These are phyloP conservation scores for Toxoplasma gondii DNA, from an alignment of 169 alveolate genomes.

Conservation along the genomic window DNA sequence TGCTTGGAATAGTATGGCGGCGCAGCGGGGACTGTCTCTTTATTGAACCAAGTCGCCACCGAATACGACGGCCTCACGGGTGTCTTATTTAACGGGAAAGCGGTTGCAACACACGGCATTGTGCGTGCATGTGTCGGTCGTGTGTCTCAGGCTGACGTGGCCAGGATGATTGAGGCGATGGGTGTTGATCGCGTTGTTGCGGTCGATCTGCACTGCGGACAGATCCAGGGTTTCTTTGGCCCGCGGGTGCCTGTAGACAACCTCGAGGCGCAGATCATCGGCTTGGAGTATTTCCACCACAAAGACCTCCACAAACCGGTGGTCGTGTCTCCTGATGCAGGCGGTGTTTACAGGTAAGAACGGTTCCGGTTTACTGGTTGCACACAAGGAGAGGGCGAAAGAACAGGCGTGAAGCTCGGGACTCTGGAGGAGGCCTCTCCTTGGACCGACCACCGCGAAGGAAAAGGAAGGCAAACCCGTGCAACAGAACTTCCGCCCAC, in stretches of 20 bases:
- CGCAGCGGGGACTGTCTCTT: too few species aligned
- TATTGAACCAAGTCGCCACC: too few species aligned
- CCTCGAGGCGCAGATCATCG: constrained; percentile 87
- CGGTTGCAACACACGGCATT: too few species aligned
- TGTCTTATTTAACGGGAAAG: too few species aligned
- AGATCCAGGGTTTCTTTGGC: constrained; percentile 93
- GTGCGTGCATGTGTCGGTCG: background rate
- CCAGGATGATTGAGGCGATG: constrained; percentile 92
- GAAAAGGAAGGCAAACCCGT: too few species aligned
- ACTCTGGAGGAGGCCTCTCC: too few species aligned
- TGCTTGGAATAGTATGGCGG: too few species aligned
- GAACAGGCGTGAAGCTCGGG: too few species aligned
- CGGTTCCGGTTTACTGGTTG: too few species aligned
- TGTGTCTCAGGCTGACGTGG: constrained; percentile 86
- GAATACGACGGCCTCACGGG: too few species aligned
- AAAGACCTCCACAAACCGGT: constrained; percentile 85
- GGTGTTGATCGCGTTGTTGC: constrained; percentile 96
- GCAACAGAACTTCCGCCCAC: too few species aligned
- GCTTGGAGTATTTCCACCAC: constrained; percentile 81
- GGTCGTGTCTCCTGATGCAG: constrained; percentile 97
- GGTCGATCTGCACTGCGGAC: constrained; percentile 95
- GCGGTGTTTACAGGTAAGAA: constrained; percentile 72
- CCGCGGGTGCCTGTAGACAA: constrained; percentile 95
- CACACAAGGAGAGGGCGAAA: background rate
- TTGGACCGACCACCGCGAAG: too few species aligned